A percentile compares a stretch with the other conserved stretches of the same genome.
These are phyloP conservation scores for Dichomitus squalens DNA, from an alignment of 1,284 basidiomycete species.

Conservation along the genomic window DNA sequence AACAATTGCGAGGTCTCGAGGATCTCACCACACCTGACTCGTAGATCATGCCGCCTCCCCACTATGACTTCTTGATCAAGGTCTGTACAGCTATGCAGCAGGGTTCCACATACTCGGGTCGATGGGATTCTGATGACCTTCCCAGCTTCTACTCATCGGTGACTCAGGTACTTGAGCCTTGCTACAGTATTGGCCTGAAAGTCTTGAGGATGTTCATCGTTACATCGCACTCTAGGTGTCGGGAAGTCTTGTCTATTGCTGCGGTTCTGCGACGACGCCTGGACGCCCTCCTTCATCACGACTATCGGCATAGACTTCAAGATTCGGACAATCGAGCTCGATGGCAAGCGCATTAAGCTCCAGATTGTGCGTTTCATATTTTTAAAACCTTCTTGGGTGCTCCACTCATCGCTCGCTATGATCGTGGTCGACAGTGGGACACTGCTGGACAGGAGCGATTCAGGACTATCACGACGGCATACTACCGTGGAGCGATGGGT, in stretches of 20 bases:
- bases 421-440: slow-evolving; percentile 75
- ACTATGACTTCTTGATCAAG: slow-evolving; percentile 95
- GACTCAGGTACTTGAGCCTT: slow-evolving; percentile 71
- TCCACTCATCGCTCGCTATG: not conserved
- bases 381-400: not conserved
- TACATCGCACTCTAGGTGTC: slow-evolving; percentile 62
- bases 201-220: slow-evolving; percentile 1
- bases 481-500: slow-evolving; percentile 99
- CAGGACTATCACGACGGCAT: slow-evolving; percentile 99
- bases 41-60: slow-evolving; percentile 74
- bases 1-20: not conserved
- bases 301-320: slow-evolving; percentile 98
- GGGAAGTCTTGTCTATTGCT: slow-evolving; percentile 98
- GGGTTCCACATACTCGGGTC: not conserved
- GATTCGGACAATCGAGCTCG: slow-evolving; percentile 96
- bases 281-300: slow-evolving; percentile 99
- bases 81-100: slow-evolving; percentile 35
- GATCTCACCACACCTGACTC: not conserved
- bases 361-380: slow-evolving; percentile 76
- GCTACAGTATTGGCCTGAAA: not conserved
- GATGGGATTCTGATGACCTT: slow-evolving; percentile 12
- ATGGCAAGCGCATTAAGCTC: slow-evolving; percentile 95
- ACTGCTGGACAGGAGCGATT: slow-evolving; percentile 99
- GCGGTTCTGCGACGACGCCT: slow-evolving; percentile 99
- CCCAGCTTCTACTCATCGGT: slow-evolving; percentile 90